Conservation (phyloP, 768 basidiomycete species). For the Agaricus sinodeliciosus region DNA sequence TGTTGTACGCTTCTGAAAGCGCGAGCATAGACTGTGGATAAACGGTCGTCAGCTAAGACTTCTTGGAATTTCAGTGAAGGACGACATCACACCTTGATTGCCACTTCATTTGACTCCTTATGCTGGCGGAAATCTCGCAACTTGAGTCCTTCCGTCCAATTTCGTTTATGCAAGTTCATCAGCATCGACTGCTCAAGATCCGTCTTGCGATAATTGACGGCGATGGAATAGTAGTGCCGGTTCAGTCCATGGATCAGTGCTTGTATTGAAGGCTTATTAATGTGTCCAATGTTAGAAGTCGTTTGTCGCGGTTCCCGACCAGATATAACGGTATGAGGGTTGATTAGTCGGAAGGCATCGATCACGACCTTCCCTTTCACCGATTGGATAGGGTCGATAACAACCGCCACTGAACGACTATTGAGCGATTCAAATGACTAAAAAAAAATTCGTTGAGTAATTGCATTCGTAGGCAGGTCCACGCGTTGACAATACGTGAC, state of each 20-base stretch:
- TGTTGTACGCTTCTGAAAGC: slow-evolving; percentile 92
- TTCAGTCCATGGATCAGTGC: slow-evolving; percentile 97
- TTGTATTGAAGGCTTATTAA: slow-evolving; percentile 99
- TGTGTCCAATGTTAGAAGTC: slow-evolving; percentile 96
- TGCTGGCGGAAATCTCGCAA: slow-evolving; percentile 85
- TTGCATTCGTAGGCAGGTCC: not conserved
- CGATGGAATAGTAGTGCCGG: slow-evolving; percentile 96
- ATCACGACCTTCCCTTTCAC: slow-evolving; percentile 99
- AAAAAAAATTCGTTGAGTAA: not conserved
- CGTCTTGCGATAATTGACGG: slow-evolving; percentile 96
- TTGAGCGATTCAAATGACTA: slow-evolving; percentile 97
- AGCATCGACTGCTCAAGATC: slow-evolving; percentile 98
- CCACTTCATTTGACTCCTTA: slow-evolving; percentile 85
- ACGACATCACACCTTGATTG: slow-evolving; percentile 72
- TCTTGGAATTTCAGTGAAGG: slow-evolving; percentile 3
- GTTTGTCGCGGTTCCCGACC: slow-evolving; percentile 96
- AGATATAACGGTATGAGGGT: slow-evolving; percentile 80
- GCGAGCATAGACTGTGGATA: slow-evolving; percentile 77
- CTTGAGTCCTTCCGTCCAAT: slow-evolving; percentile 97
- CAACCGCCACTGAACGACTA: slow-evolving; percentile 90
- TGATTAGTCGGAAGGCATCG: slow-evolving; percentile 97
- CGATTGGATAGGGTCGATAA: slow-evolving; percentile 97
- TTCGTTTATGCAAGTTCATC: slow-evolving; percentile 97
- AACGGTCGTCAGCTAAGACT: slow-evolving; percentile 10
- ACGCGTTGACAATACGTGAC: slow-evolving; percentile 8